Evolutionary conservation across 2,329 filamentous ascomycete species (phyloP).

Genomic region (Trichoderma endophyticum): DNA sequence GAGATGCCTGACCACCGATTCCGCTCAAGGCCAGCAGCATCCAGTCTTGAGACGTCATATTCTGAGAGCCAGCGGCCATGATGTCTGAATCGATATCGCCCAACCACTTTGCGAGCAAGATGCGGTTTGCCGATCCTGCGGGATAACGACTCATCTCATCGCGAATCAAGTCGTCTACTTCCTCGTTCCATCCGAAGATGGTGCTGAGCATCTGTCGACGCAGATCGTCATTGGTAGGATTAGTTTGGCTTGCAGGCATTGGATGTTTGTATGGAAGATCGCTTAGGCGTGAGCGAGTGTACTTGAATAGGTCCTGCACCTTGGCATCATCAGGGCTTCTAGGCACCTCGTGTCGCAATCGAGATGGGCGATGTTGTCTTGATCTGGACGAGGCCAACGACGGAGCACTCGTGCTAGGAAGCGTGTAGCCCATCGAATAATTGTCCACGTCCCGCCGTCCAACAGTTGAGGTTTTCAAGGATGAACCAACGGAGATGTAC

Average conservation of each 20-base stretch:
- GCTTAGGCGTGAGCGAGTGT: conserved; percentile 72
- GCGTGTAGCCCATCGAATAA: conserved; percentile 48
- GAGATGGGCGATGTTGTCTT: conserved; percentile 56
- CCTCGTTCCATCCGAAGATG: conserved; percentile 92
- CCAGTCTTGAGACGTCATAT: conserved; percentile 94
- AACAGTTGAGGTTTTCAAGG: conserved; percentile 38
- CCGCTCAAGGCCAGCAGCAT: conserved; percentile 91
- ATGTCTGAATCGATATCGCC: conserved; percentile 79
- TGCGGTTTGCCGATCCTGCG: conserved; percentile 69
- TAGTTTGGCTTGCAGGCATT: conserved; percentile 53
- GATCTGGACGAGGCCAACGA: conserved; percentile 50
- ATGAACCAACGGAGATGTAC: conserved; percentile 63
- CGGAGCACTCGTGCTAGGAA: conserved; percentile 35
- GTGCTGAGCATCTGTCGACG: conserved; percentile 87
- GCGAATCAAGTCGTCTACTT: conserved; percentile 74
- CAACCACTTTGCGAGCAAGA: conserved; percentile 89
- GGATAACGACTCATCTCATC: conserved; percentile 80
- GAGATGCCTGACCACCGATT: conserved; percentile 71
- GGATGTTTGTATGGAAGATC: conserved; percentile 79
- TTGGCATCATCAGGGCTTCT: conserved; percentile 71
- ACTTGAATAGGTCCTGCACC: conserved; percentile 79
- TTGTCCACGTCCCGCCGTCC: conserved; percentile 45
- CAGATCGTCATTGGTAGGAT: conserved; percentile 73
- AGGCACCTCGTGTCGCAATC: conserved; percentile 75
- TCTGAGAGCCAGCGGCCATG: conserved; percentile 74